A percentile compares a stretch with the other conserved stretches of the same genome.
phyloP scores from a whole-genome alignment of 179 eudicot genomes.

The Sideroxylon spinosum region DNA sequence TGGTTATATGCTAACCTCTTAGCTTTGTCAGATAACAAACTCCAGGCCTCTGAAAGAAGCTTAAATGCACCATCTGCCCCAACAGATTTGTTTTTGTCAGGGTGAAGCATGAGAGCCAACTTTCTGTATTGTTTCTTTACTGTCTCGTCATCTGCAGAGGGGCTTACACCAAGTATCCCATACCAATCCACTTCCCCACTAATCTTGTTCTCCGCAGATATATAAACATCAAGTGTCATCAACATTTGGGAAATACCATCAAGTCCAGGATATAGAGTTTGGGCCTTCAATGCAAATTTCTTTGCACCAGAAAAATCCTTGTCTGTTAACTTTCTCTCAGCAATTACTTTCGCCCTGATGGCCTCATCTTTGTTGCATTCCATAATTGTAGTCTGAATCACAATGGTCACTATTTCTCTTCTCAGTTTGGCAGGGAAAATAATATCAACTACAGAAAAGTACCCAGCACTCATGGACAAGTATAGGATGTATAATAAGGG shows the following conservation, averaged over 20 bases:
- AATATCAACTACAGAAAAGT: not conserved
- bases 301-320: conserved; percentile 70
- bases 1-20: conserved; percentile 66
- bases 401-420: not conserved
- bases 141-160: conserved; percentile 67
- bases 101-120: conserved; percentile 83
- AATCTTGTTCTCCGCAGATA: conserved; percentile 69
- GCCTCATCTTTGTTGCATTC: conserved; percentile 97
- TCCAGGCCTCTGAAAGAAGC: conserved; percentile 92
- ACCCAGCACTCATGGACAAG: not conserved
- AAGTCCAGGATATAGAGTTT: conserved; percentile 58
- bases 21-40: conserved; percentile 68
- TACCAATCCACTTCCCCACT: conserved; percentile 89
- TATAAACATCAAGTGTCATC: conserved; percentile 62
- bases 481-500: not conserved
- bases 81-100: conserved; percentile 84
- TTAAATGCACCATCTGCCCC: conserved; percentile 99
- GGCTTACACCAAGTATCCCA: conserved; percentile 72
- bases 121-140: conserved; percentile 74
- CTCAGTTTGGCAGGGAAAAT: not conserved
- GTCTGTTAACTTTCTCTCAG: conserved; percentile 64
- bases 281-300: conserved; percentile 78
- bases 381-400: conserved; percentile 32
- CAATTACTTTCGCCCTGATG: conserved; percentile 62
- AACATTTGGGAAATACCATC: conserved; percentile 69